Evolutionary conservation across 2,329 filamentous ascomycete genomes (phyloP).

Genomic region (Colletotrichum orchidophilum): DNA sequence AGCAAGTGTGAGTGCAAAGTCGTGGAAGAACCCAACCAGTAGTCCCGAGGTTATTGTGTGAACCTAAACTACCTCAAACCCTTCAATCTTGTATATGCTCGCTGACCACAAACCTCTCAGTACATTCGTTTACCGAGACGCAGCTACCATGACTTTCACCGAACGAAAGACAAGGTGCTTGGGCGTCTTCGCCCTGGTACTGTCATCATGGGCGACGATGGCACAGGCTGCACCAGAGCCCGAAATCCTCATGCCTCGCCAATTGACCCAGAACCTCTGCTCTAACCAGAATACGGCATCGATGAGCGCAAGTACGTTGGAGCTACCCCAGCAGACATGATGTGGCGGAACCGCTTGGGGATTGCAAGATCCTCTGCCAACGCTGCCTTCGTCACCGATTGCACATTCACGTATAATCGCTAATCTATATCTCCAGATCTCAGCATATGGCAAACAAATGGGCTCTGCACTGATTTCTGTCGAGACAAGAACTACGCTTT

Average conservation of each 20-base stretch:
- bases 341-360: no score
- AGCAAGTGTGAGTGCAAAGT: constrained; percentile 17
- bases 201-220: constrained; percentile 38
- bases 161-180: constrained; percentile 35
- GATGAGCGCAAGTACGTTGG: constrained; percentile 43
- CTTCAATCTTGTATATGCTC: neutral
- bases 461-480: constrained; percentile 72
- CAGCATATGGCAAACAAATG: constrained; percentile 73
- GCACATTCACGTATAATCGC: neutral
- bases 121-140: neutral
- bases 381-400: neutral
- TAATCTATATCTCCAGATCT: constrained; percentile 49
- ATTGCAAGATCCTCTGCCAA: neutral
- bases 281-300: constrained; percentile 49
- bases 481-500: constrained; percentile 64
- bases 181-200: constrained; percentile 38
- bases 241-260: constrained; percentile 31
- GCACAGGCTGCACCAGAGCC: constrained; percentile 23
- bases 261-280: constrained; percentile 41
- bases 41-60: neutral
- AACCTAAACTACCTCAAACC: neutral
- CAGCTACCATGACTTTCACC: constrained; percentile 37
- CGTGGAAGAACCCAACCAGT: neutral
- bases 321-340: neutral
- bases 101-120: constrained; percentile 14